Conservation (phyloP, 495 filamentous ascomycete species). For the Neurospora sp. region DNA sequence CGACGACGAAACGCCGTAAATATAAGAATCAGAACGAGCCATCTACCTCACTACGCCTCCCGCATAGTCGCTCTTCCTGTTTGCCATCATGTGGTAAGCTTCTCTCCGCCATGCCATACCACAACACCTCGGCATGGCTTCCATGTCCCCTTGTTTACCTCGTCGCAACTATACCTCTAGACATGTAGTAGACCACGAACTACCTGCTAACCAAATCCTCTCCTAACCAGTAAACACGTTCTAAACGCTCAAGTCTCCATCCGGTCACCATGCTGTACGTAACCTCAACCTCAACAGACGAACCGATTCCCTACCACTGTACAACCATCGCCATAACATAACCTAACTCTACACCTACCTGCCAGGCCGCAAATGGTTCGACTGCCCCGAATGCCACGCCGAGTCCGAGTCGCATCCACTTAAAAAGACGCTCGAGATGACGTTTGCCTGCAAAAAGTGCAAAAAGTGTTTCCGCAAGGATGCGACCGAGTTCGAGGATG, state of each 20-base stretch:
- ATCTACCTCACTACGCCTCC: background rate
- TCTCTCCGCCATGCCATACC: background rate
- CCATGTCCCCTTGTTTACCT: background rate
- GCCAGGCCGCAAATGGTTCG: conserved; percentile 90
- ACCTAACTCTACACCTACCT: background rate
- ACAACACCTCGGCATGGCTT: background rate
- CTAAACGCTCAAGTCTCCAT: conserved; percentile 97
- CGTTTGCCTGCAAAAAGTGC: conserved; percentile 96
- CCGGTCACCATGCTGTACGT: conserved; percentile 86
- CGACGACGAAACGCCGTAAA: background rate
- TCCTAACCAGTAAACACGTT: conserved; percentile 65
- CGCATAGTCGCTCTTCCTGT: background rate
- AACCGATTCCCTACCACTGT: background rate
- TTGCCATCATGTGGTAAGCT: background rate
- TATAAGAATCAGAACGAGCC: background rate
- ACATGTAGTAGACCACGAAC: background rate
- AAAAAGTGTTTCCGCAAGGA: conserved; percentile 96
- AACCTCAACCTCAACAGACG: background rate
- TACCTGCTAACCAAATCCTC: conserved; percentile 1
- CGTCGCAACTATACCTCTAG: background rate
- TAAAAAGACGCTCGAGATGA: conserved; percentile 73
- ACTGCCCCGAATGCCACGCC: conserved; percentile 90
- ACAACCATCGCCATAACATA: background rate
- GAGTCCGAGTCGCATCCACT: conserved; percentile 71
- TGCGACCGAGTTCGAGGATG: conserved; percentile 81